phyloP scores from a whole-genome alignment of 1,284 basidiomycete species.

The Moesziomyces antarcticus region DNA sequence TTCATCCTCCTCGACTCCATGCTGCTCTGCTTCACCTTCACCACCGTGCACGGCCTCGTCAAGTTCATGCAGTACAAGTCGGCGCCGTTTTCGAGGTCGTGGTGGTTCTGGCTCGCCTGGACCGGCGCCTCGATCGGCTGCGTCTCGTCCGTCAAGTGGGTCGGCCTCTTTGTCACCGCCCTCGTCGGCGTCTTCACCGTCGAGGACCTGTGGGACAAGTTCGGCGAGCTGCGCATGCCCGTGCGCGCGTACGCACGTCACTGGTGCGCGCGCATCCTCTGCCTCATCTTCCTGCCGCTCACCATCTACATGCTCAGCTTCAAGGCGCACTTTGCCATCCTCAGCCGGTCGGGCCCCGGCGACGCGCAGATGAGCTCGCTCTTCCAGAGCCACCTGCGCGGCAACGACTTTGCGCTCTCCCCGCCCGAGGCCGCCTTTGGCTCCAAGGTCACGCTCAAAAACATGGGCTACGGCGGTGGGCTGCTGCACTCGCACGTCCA shows the following conservation, averaged over 20 bases:
- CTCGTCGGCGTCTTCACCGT: slow-evolving; percentile 95
- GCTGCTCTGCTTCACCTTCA: slow-evolving; percentile 97
- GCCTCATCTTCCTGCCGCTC: slow-evolving; percentile 88
- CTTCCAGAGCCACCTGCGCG: slow-evolving; percentile 95
- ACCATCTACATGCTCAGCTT: slow-evolving; percentile 92
- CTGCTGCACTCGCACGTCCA: slow-evolving; percentile 96
- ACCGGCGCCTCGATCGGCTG: slow-evolving; percentile 94
- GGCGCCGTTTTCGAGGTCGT: slow-evolving; percentile 87
- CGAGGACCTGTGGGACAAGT: slow-evolving; percentile 98
- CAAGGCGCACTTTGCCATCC: slow-evolving; percentile 93
- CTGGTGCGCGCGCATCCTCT: slow-evolving; percentile 86
- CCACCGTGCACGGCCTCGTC: slow-evolving; percentile 91
- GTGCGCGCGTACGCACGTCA: slow-evolving; percentile 85
- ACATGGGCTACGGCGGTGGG: slow-evolving; percentile 97
- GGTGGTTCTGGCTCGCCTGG: slow-evolving; percentile 94
- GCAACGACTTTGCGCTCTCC: slow-evolving; percentile 84
- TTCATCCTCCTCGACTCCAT: slow-evolving; percentile 98
- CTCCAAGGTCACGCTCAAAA: slow-evolving; percentile 92
- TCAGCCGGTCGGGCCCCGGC: slow-evolving; percentile 93
- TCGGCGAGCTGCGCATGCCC: slow-evolving; percentile 93
- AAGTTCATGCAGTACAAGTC: slow-evolving; percentile 94
- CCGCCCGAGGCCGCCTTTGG: slow-evolving; percentile 83
- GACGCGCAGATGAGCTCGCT: slow-evolving; percentile 98
- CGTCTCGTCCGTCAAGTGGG: slow-evolving; percentile 96
- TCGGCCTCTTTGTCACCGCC: slow-evolving; percentile 93